A percentile compares a stretch with the other conserved stretches of the same genome.
Evolutionary conservation across 202 grass and related monocot genomes (phyloP).

Genomic region (Elaeis oleifera): DNA sequence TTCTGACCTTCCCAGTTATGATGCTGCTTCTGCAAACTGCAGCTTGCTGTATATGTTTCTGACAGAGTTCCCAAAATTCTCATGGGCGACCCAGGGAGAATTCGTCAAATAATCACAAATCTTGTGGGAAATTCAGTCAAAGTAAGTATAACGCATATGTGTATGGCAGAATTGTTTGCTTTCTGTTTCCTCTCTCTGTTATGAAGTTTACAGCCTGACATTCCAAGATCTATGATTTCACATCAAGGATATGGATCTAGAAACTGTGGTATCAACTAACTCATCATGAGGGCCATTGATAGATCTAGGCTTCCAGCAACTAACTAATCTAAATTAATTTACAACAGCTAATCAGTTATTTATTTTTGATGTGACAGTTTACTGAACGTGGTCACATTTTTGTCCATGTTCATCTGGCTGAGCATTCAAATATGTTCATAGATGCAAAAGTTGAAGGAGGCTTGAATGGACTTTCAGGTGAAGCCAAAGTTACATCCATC

Average conservation of each 20-base stretch:
- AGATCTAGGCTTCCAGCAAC: no score
- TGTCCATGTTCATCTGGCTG: constrained; percentile 91
- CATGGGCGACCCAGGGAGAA: constrained; percentile 91
- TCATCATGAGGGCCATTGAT: no score
- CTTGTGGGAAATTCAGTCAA: constrained; percentile 95
- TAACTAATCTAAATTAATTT: no score
- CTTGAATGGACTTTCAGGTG: constrained; percentile 43
- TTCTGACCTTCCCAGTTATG: constrained; percentile 31
- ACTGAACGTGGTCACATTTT: constrained; percentile 85
- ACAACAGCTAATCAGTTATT: background rate
- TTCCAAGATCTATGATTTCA: no score
- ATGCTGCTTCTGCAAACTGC: constrained; percentile 21
- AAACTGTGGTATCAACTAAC: no score
- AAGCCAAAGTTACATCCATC: constrained; percentile 33
- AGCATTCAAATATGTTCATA: constrained; percentile 66
- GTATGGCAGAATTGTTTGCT: background rate
- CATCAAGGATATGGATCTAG: no score
- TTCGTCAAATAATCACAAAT: constrained; percentile 97
- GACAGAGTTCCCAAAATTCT: constrained; percentile 84
- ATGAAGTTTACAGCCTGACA: constrained; percentile 7
- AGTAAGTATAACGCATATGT: constrained; percentile 32
- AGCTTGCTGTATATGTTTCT: constrained; percentile 95
- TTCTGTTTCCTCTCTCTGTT: constrained; percentile 11
- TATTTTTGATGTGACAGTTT: constrained; percentile 43
- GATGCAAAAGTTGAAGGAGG: constrained; percentile 51